These are phyloP conservation scores for Lodderomyces theae DNA, from an alignment of 1,139 yeast species.

Conservation along the genomic window DNA sequence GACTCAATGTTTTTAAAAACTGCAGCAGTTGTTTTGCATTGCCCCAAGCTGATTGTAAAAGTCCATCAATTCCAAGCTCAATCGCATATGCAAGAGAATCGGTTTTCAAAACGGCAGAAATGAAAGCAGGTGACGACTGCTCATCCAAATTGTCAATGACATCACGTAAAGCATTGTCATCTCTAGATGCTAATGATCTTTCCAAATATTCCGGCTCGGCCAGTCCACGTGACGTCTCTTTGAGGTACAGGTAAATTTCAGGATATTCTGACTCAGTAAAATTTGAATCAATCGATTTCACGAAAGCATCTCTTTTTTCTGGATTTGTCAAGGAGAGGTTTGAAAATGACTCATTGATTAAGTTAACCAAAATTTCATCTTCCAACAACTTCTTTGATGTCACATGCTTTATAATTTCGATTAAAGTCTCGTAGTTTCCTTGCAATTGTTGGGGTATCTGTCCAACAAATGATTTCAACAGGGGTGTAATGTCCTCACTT, in stretches of 20 bases:
- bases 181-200: background rate
- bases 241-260: slow-evolving; percentile 16
- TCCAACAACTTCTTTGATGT: background rate
- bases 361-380: slow-evolving; percentile 16
- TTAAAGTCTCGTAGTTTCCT: background rate
- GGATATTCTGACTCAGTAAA: slow-evolving; percentile 10
- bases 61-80: slow-evolving; percentile 5
- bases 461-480: background rate
- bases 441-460: background rate
- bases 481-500: background rate
- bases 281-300: slow-evolving; percentile 8
- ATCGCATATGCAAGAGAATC: slow-evolving; percentile 5
- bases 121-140: background rate
- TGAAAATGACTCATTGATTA: slow-evolving; percentile 24
- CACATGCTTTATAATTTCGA: background rate
- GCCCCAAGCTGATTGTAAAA: slow-evolving; percentile 14
- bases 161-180: background rate
- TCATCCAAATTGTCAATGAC: background rate
- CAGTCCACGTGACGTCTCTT: slow-evolving; percentile 13
- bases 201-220: slow-evolving; percentile 7
- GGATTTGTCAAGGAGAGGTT: slow-evolving; percentile 8
- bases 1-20: slow-evolving; percentile 9
- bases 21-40: slow-evolving; percentile 6
- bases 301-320: slow-evolving; percentile 15
- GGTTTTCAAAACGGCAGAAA: background rate